Evolutionary conservation across 148 eudicot species (phyloP).

Genomic region (Dianthus caryophyllus): DNA sequence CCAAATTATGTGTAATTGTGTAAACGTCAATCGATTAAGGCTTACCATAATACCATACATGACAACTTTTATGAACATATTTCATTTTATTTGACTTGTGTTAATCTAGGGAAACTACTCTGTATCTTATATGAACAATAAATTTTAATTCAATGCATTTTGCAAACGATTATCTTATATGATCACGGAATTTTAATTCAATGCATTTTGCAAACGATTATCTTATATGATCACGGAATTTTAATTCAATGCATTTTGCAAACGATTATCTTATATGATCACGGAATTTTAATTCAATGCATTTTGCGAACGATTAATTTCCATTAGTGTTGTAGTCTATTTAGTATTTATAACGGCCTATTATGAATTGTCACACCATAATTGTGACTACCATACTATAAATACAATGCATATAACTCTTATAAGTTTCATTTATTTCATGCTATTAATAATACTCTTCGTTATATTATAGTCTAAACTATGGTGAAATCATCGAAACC

Average conservation of each 20-base stretch:
- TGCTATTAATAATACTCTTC: neutral
- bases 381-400: neutral
- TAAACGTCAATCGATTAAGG: neutral
- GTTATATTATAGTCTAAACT: neutral
- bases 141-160: neutral
- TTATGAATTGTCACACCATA: neutral
- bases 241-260: neutral
- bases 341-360: neutral
- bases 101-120: neutral
- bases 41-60: neutral
- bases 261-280: too few species aligned
- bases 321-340: neutral
- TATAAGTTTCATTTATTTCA: neutral
- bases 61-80: neutral
- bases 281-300: too few species aligned
- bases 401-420: neutral
- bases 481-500: slow-evolving; percentile 23
- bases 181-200: too few species aligned
- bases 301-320: too few species aligned
- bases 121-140: neutral
- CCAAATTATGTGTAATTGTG: too few species aligned
- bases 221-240: too few species aligned
- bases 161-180: neutral
- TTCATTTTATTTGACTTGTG: neutral
- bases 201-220: too few species aligned